Base-by-base conservation (phyloP, 306 rosid genomes). In the Datisca glomerata region DNA sequence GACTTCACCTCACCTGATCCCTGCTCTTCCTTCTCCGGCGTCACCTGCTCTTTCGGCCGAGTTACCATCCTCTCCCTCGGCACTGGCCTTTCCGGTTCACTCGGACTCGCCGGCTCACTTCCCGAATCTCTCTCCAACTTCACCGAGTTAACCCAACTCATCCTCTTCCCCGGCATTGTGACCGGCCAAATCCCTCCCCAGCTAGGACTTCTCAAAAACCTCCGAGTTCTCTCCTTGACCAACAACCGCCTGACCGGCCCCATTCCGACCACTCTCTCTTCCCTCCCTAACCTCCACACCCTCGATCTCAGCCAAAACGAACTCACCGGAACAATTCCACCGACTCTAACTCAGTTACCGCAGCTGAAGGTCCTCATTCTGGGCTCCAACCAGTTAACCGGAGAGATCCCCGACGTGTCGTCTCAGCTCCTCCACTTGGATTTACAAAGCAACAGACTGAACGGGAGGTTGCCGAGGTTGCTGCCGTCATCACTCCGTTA, bases 111-210 rank as follows among this genome's bases (percentile, higher is more conserved):
- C 21, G 94, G 94, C 0, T 64, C 81, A 2, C 77, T 82, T 37
- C 48, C 94, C 0, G 3, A 20, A 0, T 41, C 79, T 24, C 25
- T 82, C 37, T 54, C 89, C 43, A 4, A 37, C 3, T 85, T 82
- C 63, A 12, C 82, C 16, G 67, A 75, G 56, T 43, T 83, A 8
- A 78, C 85, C 18, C 94, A 83, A 52, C 85, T 83, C 69, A 48
- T 83, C 9, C 94, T 83, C 67, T 61, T 51, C 59, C 77, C 85
- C 0, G 89, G 94, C 15, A 68, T 83, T 16, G 94, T 83, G 64
- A 78, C 94, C 39, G 85, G 91, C 7, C 52, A 85, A 0, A 72
- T 78, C 42, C 91, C 94, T 0, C 28, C 38, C 7, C 67, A 75
- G 17, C 76, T 83, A 24, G 69, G 58, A 5, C 64, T 33, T 11